Evolutionary conservation across 2,329 filamentous ascomycete species (phyloP).

Genomic region (Talaromyces sp.): DNA sequence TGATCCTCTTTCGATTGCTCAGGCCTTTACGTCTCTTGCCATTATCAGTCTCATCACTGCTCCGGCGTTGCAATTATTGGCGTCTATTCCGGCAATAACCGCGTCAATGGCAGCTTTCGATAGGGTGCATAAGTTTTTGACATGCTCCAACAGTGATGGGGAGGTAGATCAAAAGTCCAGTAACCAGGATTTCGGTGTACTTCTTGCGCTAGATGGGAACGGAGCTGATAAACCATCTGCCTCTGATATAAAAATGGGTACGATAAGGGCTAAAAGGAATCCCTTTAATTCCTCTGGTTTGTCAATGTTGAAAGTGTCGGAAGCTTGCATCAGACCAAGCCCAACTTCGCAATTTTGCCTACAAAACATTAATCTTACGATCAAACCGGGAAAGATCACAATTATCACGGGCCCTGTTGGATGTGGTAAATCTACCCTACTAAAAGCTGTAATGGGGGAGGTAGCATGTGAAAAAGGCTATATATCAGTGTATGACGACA

Average conservation of each 20-base stretch:
- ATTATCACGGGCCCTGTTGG: slow-evolving; percentile 50
- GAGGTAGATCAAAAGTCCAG: background rate
- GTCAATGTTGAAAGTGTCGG: background rate
- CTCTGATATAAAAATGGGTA: background rate
- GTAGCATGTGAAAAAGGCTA: slow-evolving; percentile 30
- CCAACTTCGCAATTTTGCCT: slow-evolving; percentile 18
- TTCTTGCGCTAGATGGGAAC: background rate
- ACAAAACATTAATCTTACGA: slow-evolving; percentile 35
- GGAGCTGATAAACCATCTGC: background rate
- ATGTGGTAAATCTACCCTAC: slow-evolving; percentile 51
- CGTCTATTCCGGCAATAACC: slow-evolving; percentile 24
- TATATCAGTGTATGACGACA: slow-evolving; percentile 21
- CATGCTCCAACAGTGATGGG: background rate
- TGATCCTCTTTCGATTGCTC: slow-evolving; percentile 15
- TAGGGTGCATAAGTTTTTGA: slow-evolving; percentile 1
- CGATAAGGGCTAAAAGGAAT: background rate
- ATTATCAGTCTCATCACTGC: slow-evolving; percentile 21
- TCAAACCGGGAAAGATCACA: slow-evolving; percentile 41
- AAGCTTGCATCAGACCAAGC: slow-evolving; percentile 1
- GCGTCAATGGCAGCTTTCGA: slow-evolving; percentile 2
- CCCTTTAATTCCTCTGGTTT: background rate
- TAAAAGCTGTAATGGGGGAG: slow-evolving; percentile 43
- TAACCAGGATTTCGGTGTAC: background rate
- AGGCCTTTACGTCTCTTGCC: slow-evolving; percentile 22
- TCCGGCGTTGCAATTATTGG: slow-evolving; percentile 19